Percentiles rank a stretch among this genome's conserved stretches.
Evolutionary conservation across 768 basidiomycete species (phyloP).

Genomic region (Leccinum disarticulatum): DNA sequence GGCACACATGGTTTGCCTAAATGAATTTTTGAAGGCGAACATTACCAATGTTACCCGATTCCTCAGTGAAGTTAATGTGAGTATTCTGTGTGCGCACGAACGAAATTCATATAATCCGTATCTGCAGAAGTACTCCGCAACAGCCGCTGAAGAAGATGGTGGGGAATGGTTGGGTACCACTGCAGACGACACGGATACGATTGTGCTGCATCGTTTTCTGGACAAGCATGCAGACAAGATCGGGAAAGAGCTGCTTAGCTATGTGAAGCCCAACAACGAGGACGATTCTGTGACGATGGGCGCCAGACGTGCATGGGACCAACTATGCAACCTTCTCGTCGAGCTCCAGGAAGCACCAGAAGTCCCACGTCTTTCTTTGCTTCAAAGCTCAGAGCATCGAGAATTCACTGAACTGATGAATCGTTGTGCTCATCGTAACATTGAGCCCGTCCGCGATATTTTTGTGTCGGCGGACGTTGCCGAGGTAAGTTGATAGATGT

Average conservation of each 20-base stretch:
- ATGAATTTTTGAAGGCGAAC: slow-evolving; percentile 69
- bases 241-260: slow-evolving; percentile 80
- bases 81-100: slow-evolving; percentile 16
- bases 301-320: slow-evolving; percentile 84
- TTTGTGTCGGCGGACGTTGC: slow-evolving; percentile 58
- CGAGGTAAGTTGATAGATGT: slow-evolving; percentile 36
- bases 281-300: slow-evolving; percentile 52
- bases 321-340: slow-evolving; percentile 73
- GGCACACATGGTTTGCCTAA: slow-evolving; percentile 77
- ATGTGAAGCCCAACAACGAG: slow-evolving; percentile 58
- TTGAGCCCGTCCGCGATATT: slow-evolving; percentile 60
- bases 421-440: slow-evolving; percentile 59
- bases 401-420: slow-evolving; percentile 69
- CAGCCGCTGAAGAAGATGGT: slow-evolving; percentile 54
- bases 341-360: slow-evolving; percentile 73
- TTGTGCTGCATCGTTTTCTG: slow-evolving; percentile 82
- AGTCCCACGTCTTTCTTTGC: slow-evolving; percentile 56
- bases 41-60: slow-evolving; percentile 75
- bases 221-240: slow-evolving; percentile 85
- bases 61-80: slow-evolving; percentile 71
- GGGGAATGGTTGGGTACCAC: slow-evolving; percentile 77
- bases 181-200: slow-evolving; percentile 80
- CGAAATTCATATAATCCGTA: background rate
- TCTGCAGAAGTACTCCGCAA: slow-evolving; percentile 42
- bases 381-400: slow-evolving; percentile 50